Conservation (phyloP, 2,329 filamentous ascomycete species). For the Exophiala alcalophila region DNA sequence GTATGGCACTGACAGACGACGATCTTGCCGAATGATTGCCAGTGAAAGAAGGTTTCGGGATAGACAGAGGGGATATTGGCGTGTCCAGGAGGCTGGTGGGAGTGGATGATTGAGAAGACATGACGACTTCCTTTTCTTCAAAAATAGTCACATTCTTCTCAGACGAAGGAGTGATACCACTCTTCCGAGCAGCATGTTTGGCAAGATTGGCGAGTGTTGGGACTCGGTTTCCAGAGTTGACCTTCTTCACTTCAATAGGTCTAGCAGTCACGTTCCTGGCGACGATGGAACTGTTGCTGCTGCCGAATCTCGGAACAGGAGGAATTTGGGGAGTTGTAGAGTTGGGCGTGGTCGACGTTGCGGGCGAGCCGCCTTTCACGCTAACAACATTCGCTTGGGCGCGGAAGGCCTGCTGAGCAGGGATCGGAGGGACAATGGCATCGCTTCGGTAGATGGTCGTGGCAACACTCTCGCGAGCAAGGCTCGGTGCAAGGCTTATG, state of each 20-base stretch:
- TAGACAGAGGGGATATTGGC: conserved; percentile 19
- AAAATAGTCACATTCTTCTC: conserved; percentile 21
- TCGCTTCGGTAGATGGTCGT: conserved; percentile 94
- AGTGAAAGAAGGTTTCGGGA: conserved; percentile 22
- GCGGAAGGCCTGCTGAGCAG: conserved; percentile 81
- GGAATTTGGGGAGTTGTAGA: conserved; percentile 57
- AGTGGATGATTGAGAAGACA: conserved; percentile 12
- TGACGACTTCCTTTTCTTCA: conserved; percentile 28
- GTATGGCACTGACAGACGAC: conserved; percentile 26
- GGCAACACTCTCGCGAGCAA: conserved; percentile 65
- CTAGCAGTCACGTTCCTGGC: conserved; percentile 44
- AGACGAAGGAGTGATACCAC: conserved; percentile 19
- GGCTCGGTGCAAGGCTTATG: conserved; percentile 50
- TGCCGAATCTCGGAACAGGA: conserved; percentile 38
- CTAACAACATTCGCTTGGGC: conserved; percentile 91
- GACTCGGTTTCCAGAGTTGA: conserved; percentile 34
- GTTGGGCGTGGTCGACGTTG: conserved; percentile 56
- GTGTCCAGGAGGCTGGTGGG: conserved; percentile 14
- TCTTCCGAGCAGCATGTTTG: conserved; percentile 28
- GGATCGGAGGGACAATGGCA: conserved; percentile 72
- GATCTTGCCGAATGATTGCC: conserved; percentile 24
- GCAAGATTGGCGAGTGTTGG: conserved; percentile 34
- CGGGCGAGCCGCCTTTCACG: conserved; percentile 68
- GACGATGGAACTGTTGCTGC: conserved; percentile 43
- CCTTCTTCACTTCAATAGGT: conserved; percentile 45